phyloP scores from a whole-genome alignment of 305 asterid species.

The Fraxinus sp. region DNA sequence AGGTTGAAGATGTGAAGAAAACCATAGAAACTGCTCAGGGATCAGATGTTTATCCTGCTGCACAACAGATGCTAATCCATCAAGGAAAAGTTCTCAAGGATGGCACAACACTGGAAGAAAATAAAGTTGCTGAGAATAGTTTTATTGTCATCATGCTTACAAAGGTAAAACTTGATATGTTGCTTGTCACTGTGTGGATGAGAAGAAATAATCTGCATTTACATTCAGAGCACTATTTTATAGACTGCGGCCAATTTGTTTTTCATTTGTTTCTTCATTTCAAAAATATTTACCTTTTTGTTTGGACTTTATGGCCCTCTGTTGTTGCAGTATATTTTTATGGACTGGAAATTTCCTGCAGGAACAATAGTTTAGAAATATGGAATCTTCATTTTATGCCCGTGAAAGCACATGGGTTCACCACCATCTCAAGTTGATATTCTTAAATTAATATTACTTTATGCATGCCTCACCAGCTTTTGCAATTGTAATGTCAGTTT shows the following conservation, averaged over 20 bases:
- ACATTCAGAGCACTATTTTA: background rate
- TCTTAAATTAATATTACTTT: background rate
- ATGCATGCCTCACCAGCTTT: background rate
- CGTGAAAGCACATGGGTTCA: background rate
- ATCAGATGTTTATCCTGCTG: slow-evolving; percentile 73
- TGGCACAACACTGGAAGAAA: slow-evolving; percentile 68
- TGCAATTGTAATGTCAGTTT: background rate
- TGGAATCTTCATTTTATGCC: background rate
- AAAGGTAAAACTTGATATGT: slow-evolving; percentile 46
- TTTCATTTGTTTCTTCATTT: background rate
- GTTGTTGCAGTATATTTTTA: background rate
- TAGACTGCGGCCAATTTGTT: background rate
- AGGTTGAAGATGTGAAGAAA: slow-evolving; percentile 78
- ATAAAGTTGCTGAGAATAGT: slow-evolving; percentile 70
- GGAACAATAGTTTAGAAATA: background rate
- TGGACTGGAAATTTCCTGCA: background rate
- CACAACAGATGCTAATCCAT: slow-evolving; percentile 73
- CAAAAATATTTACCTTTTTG: background rate
- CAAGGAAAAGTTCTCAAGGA: slow-evolving; percentile 87
- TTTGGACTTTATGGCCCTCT: background rate
- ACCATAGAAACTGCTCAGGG: slow-evolving; percentile 68
- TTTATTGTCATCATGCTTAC: slow-evolving; percentile 68
- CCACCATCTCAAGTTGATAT: background rate
- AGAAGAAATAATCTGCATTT: slow-evolving; percentile 4
- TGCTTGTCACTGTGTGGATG: background rate